Conservation (phyloP, 1,139 yeast species). For the Pichia sp. region DNA sequence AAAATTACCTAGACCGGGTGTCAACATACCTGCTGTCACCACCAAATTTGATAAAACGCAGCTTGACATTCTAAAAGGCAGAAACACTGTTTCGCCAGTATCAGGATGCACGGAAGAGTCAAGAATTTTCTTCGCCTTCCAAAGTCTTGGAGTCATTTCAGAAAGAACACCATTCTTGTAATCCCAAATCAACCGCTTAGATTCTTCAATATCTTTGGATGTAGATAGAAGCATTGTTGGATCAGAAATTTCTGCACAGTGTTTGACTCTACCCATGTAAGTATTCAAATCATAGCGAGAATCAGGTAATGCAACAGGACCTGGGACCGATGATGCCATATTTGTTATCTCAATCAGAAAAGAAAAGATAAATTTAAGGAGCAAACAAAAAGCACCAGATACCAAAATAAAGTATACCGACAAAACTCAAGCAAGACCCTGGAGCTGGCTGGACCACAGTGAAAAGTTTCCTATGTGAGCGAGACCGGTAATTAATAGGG, state of each 20-base stretch:
- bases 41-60: constrained; percentile 89
- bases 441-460: too few species aligned
- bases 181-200: constrained; percentile 60
- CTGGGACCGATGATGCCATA: constrained; percentile 87
- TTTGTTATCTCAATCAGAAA: too few species aligned
- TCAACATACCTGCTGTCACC: constrained; percentile 95
- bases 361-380: neutral
- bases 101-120: constrained; percentile 93
- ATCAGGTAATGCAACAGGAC: constrained; percentile 68
- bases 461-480: too few species aligned
- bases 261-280: constrained; percentile 90
- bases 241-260: constrained; percentile 87
- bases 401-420: too few species aligned
- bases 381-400: neutral
- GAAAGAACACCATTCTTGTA: constrained; percentile 61
- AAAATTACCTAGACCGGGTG: constrained; percentile 81
- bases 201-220: constrained; percentile 50
- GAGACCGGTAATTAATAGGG: too few species aligned
- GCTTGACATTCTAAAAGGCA: constrained; percentile 96
- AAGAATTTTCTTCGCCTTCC: constrained; percentile 81
- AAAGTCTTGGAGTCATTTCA: constrained; percentile 69
- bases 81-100: constrained; percentile 82
- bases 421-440: too few species aligned
- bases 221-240: constrained; percentile 84
- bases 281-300: constrained; percentile 73